Conservation (phyloP, 257 asterid genomes). For the Nicotiana paniculata region DNA sequence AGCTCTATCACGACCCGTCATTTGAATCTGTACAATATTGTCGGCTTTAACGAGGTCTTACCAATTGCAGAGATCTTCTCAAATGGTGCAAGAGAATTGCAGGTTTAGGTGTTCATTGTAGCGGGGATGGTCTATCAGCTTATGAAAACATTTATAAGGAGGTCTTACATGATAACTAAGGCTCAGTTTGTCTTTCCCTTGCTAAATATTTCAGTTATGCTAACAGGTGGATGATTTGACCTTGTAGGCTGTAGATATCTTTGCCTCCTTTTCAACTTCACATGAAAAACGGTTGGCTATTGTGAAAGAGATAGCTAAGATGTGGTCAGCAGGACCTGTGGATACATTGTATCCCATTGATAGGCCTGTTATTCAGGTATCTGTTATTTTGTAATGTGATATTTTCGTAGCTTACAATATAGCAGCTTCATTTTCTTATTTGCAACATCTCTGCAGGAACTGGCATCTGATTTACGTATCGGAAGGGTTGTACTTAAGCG, state of each 20-base stretch:
- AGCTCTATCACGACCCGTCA: not conserved
- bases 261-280: slow-evolving; percentile 72
- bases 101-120: slow-evolving; percentile 33
- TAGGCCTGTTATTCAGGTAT: slow-evolving; percentile 73
- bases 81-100: slow-evolving; percentile 83
- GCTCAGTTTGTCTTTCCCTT: not conserved
- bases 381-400: slow-evolving; percentile 1
- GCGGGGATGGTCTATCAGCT: slow-evolving; percentile 33
- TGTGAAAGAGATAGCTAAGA: slow-evolving; percentile 63
- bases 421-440: slow-evolving; percentile 4
- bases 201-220: slow-evolving; percentile 8
- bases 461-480: slow-evolving; percentile 36
- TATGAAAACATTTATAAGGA: slow-evolving; percentile 58
- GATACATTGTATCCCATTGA: slow-evolving; percentile 61
- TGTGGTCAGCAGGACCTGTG: slow-evolving; percentile 47
- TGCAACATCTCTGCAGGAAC: slow-evolving; percentile 38
- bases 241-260: slow-evolving; percentile 81
- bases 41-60: slow-evolving; percentile 13
- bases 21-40: not conserved
- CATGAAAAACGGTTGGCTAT: slow-evolving; percentile 54
- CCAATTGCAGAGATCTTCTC: slow-evolving; percentile 70
- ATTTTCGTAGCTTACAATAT: not conserved
- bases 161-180: slow-evolving; percentile 33
- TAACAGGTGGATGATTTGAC: slow-evolving; percentile 7
- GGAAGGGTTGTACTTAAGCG: slow-evolving; percentile 57